phyloP scores from a whole-genome alignment of 192 early-diverging fungal genomes.

The Powellomyces hirtus region DNA sequence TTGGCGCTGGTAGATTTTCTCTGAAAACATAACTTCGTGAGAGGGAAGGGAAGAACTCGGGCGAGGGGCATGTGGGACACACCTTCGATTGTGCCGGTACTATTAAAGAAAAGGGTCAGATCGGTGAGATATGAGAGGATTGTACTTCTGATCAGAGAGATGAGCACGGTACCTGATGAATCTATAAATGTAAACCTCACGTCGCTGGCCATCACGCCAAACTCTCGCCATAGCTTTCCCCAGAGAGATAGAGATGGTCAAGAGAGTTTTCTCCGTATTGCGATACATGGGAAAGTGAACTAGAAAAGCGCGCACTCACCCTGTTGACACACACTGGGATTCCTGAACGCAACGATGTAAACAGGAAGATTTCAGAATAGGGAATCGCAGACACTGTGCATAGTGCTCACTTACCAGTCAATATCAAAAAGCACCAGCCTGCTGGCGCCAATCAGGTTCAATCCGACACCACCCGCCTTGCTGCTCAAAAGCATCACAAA shows the following conservation, averaged over 20 bases:
- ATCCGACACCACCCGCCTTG: slow-evolving; percentile 61
- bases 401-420: slow-evolving; percentile 44
- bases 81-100: slow-evolving; percentile 51
- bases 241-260: background rate
- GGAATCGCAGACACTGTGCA: background rate
- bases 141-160: background rate
- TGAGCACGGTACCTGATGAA: slow-evolving; percentile 15
- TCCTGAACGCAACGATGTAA: slow-evolving; percentile 12
- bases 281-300: slow-evolving; percentile 51
- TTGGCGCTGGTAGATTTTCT: slow-evolving; percentile 65
- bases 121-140: background rate
- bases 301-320: slow-evolving; percentile 44
- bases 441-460: slow-evolving; percentile 60
- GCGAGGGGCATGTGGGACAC: too few relatives aligned
- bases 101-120: background rate
- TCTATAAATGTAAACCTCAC: slow-evolving; percentile 45
- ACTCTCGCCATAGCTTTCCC: slow-evolving; percentile 63
- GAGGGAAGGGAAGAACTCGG: too few relatives aligned
- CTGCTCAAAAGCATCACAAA: slow-evolving; percentile 52
- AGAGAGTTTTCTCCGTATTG: slow-evolving; percentile 6
- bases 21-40: too few relatives aligned
- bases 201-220: slow-evolving; percentile 53
- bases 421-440: slow-evolving; percentile 58
- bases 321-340: slow-evolving; percentile 36
- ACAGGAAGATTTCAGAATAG: background rate